Evolutionary conservation across 176 grass and related monocot genomes (phyloP), one percentile per base, ranked within the genome.

Genomic region (Oryza rufipogon): DNA sequence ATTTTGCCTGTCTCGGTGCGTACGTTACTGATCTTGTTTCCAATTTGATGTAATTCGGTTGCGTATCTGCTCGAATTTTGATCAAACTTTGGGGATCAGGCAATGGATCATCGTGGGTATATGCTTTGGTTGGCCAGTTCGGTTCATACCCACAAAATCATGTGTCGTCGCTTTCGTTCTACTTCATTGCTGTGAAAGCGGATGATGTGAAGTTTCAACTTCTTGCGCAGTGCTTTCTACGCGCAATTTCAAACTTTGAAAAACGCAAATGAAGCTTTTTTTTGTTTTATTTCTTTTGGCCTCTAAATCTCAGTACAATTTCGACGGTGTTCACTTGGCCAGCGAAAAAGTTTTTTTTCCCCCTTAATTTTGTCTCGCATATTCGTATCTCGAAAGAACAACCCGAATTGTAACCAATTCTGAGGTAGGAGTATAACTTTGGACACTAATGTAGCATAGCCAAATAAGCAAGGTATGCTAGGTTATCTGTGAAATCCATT

Each of bases 121-220:
- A 63, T 89, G 32, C 61, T 69, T 69, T 2, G 5, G 4, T 28
- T 38, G n/a, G 1, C 2, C 49, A 9, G 16, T 84, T 84, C 26
- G n/a, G 33, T 73, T 41, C 3, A 1, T 52, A 11, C 70, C 16
- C 64, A 61, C n/a, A 84, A 78, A 14, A 73, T 73, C 28, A 14
- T 2, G 0, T 56, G 42, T 8, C 28, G 19, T 81, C 23, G 5
- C 16, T 89, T 26, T 6, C 14, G 12, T 67, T 11, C 7, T 9
- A 20, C 70, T 84, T 84, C 67, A 38, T 49, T 48, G 47, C 46
- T 10, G 23, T 10, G 23, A 84, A 89, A 48, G 64, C 28, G 41
- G 71, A 60, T 60, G 19, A 22, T 41, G 3, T 8, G n/a, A 17
- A 22, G 7, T 81, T 78, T 68, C n/a, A 83, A 39, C 33, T 70